These are phyloP conservation scores for Turritis glabra DNA, from an alignment of 345 rosid species.

Conservation along the genomic window DNA sequence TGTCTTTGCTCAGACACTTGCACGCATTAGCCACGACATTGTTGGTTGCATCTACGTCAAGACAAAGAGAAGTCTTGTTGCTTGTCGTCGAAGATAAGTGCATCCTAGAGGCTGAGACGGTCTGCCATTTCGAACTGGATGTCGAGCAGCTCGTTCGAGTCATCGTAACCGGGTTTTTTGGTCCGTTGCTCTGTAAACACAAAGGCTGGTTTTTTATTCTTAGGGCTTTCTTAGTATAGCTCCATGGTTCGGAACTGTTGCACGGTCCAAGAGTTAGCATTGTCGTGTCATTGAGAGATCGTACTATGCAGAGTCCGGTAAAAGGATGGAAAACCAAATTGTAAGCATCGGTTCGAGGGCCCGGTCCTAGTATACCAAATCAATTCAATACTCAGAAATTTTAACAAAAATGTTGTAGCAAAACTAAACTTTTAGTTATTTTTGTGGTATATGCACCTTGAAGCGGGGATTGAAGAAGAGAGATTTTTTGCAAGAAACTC, in stretches of 20 bases:
- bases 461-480: constrained; percentile 63
- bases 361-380: constrained; percentile 69
- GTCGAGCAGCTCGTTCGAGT: constrained; percentile 46
- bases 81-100: constrained; percentile 57
- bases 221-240: constrained; percentile 53
- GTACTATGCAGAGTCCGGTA: constrained; percentile 70
- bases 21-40: constrained; percentile 49
- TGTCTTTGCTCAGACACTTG: constrained; percentile 58
- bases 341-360: constrained; percentile 48
- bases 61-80: constrained; percentile 58
- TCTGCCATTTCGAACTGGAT: constrained; percentile 59
- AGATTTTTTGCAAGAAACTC: constrained; percentile 56
- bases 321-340: constrained; percentile 74
- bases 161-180: constrained; percentile 48
- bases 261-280: constrained; percentile 64
- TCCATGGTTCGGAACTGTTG: constrained; percentile 72
- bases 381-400: not conserved
- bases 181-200: constrained; percentile 61
- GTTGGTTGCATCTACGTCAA: constrained; percentile 62
- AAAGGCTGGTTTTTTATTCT: constrained; percentile 52
- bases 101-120: constrained; percentile 76
- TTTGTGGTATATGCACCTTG: constrained; percentile 43
- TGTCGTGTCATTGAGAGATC: constrained; percentile 44
- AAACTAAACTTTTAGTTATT: not conserved
- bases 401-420: not conserved